These are phyloP conservation scores for Phlebiopsis flavidoalba DNA, from an alignment of 768 basidiomycete genomes.

Conservation along the genomic window DNA sequence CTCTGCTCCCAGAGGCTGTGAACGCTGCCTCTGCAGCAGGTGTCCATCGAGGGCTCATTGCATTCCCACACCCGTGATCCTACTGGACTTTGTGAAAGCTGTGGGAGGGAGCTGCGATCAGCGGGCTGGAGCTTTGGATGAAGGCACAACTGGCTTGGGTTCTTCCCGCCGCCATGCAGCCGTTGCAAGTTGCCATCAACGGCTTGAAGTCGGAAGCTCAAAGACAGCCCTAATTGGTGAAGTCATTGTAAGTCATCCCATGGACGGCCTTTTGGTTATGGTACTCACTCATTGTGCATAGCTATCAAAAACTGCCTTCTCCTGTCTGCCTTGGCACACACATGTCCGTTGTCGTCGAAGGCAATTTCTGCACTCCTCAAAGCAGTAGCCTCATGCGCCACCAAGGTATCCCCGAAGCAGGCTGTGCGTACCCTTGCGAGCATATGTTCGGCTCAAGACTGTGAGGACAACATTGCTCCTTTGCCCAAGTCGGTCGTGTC, in stretches of 20 bases:
- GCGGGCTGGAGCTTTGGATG: constrained; percentile 46
- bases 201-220: neutral
- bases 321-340: constrained; percentile 64
- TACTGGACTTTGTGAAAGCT: constrained; percentile 73
- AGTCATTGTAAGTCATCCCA: constrained; percentile 40
- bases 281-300: constrained; percentile 20
- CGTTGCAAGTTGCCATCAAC: constrained; percentile 33
- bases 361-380: constrained; percentile 57
- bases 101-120: constrained; percentile 31
- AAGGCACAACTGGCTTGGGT: constrained; percentile 62
- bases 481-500: constrained; percentile 27
- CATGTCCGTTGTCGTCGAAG: constrained; percentile 49
- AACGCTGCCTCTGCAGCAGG: constrained; percentile 29
- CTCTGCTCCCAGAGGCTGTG: constrained; percentile 56
- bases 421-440: constrained; percentile 62
- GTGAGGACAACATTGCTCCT: constrained; percentile 33
- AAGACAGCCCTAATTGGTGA: constrained; percentile 35
- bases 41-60: constrained; percentile 61
- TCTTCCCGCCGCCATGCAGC: constrained; percentile 58
- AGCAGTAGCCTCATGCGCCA: constrained; percentile 47
- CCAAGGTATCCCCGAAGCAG: constrained; percentile 46
- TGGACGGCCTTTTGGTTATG: neutral
- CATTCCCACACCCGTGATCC: constrained; percentile 76
- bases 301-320: constrained; percentile 76
- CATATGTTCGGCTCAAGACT: constrained; percentile 59